Percentiles rank a stretch among this genome's conserved stretches.
These are phyloP conservation scores for Daldinia sp. DNA, from an alignment of 2,329 filamentous ascomycete genomes.

Conservation along the genomic window DNA sequence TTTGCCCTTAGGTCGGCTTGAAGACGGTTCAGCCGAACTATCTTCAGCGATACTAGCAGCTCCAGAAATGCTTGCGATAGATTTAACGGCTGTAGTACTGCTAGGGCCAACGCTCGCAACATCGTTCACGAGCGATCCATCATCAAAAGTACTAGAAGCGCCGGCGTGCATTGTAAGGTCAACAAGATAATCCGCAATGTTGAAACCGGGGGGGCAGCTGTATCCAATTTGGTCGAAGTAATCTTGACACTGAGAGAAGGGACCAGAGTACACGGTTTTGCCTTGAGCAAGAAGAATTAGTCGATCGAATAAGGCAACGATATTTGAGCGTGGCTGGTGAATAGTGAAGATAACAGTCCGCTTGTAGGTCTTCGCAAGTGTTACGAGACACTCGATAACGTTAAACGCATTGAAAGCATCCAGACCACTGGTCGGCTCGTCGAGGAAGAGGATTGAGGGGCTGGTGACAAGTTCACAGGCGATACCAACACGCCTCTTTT, in stretches of 20 bases:
- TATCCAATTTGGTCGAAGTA: slow-evolving; percentile 96
- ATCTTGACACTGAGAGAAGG: slow-evolving; percentile 84
- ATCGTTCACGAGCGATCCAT: slow-evolving; percentile 62
- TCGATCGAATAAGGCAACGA: slow-evolving; percentile 94
- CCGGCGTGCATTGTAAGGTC: slow-evolving; percentile 97
- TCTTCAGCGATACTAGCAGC: slow-evolving; percentile 73
- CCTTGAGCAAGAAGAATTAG: slow-evolving; percentile 91
- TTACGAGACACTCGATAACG: slow-evolving; percentile 94
- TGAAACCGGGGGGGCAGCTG: slow-evolving; percentile 93
- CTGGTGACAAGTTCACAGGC: slow-evolving; percentile 98
- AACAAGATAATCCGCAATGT: slow-evolving; percentile 97
- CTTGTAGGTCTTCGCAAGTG: slow-evolving; percentile 93
- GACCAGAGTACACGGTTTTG: slow-evolving; percentile 90
- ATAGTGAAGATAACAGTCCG: slow-evolving; percentile 98
- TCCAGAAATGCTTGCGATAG: slow-evolving; percentile 83
- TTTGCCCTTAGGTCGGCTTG: slow-evolving; percentile 71
- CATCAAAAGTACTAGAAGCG: slow-evolving; percentile 65
- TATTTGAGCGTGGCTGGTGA: slow-evolving; percentile 97
- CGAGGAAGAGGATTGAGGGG: slow-evolving; percentile 94
- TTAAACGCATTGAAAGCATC: slow-evolving; percentile 99
- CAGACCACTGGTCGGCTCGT: slow-evolving; percentile 94
- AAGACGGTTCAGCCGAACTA: slow-evolving; percentile 66
- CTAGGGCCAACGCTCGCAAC: slow-evolving; percentile 78
- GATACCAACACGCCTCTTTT: slow-evolving; percentile 95
- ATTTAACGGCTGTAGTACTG: slow-evolving; percentile 88